These are phyloP conservation scores for Allium cepa DNA, from an alignment of 106 monocot genomes.

Conservation along the genomic window DNA sequence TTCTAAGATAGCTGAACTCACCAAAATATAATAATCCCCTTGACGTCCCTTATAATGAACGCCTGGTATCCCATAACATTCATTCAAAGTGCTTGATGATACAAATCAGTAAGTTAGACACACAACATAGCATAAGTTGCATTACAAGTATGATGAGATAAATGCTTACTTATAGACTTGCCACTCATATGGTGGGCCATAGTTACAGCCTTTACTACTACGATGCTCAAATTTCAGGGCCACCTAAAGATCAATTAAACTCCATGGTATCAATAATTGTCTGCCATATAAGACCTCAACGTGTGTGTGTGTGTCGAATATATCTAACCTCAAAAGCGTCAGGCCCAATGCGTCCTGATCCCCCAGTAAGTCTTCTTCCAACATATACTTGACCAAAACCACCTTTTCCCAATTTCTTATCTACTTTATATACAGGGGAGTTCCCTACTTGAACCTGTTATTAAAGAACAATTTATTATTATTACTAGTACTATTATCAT, in stretches of 20 bases:
- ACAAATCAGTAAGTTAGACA: slow-evolving; percentile 8
- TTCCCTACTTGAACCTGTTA: slow-evolving; percentile 92
- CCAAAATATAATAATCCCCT: slow-evolving; percentile 96
- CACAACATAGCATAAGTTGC: background rate
- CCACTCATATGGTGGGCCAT: slow-evolving; percentile 91
- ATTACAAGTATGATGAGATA: background rate
- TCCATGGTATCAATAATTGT: background rate
- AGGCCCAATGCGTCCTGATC: slow-evolving; percentile 76
- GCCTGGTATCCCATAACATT: slow-evolving; percentile 86
- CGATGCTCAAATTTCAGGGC: slow-evolving; percentile 89
- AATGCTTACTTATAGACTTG: slow-evolving; percentile 82
- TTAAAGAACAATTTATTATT: background rate
- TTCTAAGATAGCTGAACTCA: slow-evolving; percentile 17
- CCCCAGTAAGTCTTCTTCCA: slow-evolving; percentile 85
- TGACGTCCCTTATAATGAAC: slow-evolving; percentile 96
- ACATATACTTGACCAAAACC: slow-evolving; percentile 99
- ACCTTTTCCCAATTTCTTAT: slow-evolving; percentile 99
- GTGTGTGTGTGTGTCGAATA: background rate
- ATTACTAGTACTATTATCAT: no score
- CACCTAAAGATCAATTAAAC: slow-evolving; percentile 35
- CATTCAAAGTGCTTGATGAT: slow-evolving; percentile 66
- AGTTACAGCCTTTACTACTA: slow-evolving; percentile 87
- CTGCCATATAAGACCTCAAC: no score
- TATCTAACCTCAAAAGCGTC: slow-evolving; percentile 86
- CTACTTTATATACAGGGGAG: slow-evolving; percentile 93